A percentile compares a stretch with the other conserved stretches of the same genome.
Evolutionary conservation across 2,329 filamentous ascomycete species (phyloP).

Genomic region (Trichoderma sp.): DNA sequence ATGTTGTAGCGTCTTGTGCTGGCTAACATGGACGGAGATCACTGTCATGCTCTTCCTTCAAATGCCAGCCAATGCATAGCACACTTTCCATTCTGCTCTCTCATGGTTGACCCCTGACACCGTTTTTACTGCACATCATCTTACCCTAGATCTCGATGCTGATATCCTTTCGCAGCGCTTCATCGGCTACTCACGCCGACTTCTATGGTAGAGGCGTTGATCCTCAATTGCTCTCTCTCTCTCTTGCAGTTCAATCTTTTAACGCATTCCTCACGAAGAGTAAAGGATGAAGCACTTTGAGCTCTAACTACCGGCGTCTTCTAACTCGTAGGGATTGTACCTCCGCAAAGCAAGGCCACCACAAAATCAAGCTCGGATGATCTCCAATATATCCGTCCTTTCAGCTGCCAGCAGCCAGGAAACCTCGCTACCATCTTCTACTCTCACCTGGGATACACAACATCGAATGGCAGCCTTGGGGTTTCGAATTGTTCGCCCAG

Average conservation of each 20-base stretch:
- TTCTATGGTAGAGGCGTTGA: no score
- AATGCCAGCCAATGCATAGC: neutral
- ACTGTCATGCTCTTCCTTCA: neutral
- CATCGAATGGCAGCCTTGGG: neutral
- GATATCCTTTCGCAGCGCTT: no score
- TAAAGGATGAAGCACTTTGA: no score
- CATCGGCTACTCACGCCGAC: no score
- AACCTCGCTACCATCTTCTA: no score
- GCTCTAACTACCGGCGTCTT: no score
- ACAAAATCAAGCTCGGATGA: no score
- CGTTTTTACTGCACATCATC: neutral
- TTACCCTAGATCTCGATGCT: neutral
- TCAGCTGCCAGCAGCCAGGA: no score
- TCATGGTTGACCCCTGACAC: neutral
- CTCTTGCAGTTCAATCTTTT: neutral
- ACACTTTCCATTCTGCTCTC: neutral
- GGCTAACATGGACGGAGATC: neutral
- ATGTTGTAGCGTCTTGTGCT: slow-evolving; percentile 15
- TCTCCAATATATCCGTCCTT: no score
- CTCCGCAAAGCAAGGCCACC: no score
- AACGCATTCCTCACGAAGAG: no score
- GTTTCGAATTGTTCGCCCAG: slow-evolving; percentile 13
- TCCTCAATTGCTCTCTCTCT: neutral
- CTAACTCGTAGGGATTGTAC: no score
- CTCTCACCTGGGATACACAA: neutral